Base-by-base conservation (phyloP, 306 rosid genomes). In the Acacia acuminata region DNA sequence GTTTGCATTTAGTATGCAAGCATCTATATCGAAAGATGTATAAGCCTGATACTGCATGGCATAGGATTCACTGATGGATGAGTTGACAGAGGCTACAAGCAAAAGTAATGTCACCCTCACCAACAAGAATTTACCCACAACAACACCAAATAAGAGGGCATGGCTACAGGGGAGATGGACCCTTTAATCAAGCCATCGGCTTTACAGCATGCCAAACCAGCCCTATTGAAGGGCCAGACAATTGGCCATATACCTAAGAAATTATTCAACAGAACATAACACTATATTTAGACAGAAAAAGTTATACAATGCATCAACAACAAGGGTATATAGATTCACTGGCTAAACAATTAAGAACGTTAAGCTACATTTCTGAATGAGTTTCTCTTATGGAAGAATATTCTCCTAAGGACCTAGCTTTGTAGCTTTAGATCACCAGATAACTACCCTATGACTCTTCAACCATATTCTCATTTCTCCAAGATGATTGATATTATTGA, bases 231-330 rank as follows among this genome's bases (percentile, higher is more conserved):
- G 34, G 19, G 65, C 20, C 40, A 74, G 67, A 11, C 22, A 34
- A 67, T 40, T 17, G 15, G 64, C 32, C 55, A 45, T 71, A 79
- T 22, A 67, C 61, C 25, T 43, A 67, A 44, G 10, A 32, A 66
- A 36, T 34, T 66, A 66, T 7, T 66, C 15, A 66, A 34, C 45
- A 32, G 45, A 36, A 66, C 24, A 32, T 40, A 66, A 17, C 45
- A 34, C 36, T 12, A 32, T 48, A 66, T 58, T 32, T 83, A 4
- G 65, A 43, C 60, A 66, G 56, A 34, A 14, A 15, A 7, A 65
- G 16, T 14, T 32, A 65, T 14, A 65, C 40, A 75, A 44, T 30
- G 12, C 83, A 69, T 36, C 83, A 75, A 84, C 73, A 73, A 79
- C 58, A 76, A 48, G 42, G 48, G 13, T 51, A 66, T 24, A 80